Evolutionary conservation across 495 filamentous ascomycete species (phyloP).

Genomic region (Penicillium coprophilum): DNA sequence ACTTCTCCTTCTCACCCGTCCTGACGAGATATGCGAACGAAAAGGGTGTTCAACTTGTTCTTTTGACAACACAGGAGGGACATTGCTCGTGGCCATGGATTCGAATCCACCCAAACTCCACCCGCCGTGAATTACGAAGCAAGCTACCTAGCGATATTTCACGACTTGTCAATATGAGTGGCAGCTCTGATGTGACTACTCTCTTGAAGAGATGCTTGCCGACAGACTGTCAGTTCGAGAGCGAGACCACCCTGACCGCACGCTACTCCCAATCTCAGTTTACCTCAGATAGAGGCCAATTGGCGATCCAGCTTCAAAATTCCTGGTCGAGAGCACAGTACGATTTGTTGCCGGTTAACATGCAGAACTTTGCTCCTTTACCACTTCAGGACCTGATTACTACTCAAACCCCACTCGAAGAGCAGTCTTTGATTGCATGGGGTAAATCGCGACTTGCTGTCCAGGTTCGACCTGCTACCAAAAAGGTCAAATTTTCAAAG

Average conservation of each 20-base stretch:
- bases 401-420: neutral
- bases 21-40: conserved; percentile 19
- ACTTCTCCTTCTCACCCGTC: conserved; percentile 18
- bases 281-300: neutral
- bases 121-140: conserved; percentile 15
- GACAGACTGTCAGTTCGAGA: conserved; percentile 15
- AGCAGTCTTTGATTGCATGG: conserved; percentile 19
- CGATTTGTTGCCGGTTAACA: conserved; percentile 11
- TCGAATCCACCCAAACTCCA: conserved; percentile 18
- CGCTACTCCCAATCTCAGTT: neutral
- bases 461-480: conserved; percentile 21
- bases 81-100: conserved; percentile 19
- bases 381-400: conserved; percentile 14
- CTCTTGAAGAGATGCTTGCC: conserved; percentile 11
- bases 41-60: conserved; percentile 17
- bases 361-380: conserved; percentile 9
- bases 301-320: conserved; percentile 11
- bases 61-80: conserved; percentile 18
- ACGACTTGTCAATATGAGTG: conserved; percentile 19
- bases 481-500: conserved; percentile 19
- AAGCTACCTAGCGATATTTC: conserved; percentile 17
- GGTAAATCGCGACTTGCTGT: conserved; percentile 8
- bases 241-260: conserved; percentile 15
- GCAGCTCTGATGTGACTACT: neutral
- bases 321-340: conserved; percentile 10